Evolutionary conservation across 139 green algal genomes (phyloP).

Genomic region (Desmodesmus armatus): DNA sequence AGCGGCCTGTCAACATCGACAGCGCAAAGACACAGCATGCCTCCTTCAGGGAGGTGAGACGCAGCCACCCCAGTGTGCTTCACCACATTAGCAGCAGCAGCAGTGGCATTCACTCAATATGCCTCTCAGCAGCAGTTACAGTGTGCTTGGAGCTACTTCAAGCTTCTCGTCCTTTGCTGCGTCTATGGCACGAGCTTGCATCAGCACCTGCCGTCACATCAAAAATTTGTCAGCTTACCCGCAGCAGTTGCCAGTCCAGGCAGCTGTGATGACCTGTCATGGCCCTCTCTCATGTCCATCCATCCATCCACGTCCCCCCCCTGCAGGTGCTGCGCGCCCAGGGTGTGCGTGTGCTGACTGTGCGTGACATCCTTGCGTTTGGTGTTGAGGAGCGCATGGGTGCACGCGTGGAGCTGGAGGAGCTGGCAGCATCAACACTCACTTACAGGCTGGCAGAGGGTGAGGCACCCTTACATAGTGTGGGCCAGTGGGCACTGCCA

Average conservation of each 20-base stretch:
- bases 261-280: not conserved
- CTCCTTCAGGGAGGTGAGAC: slow-evolving; percentile 78
- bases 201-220: too few species aligned
- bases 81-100: not conserved
- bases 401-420: slow-evolving; percentile 89
- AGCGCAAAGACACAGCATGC: slow-evolving; percentile 81
- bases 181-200: too few species aligned
- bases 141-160: too few species aligned
- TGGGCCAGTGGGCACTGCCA: too few species aligned
- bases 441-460: slow-evolving; percentile 64
- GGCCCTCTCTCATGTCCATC: not conserved
- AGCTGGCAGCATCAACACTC: slow-evolving; percentile 85
- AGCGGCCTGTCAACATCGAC: slow-evolving; percentile 95
- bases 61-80: too few species aligned
- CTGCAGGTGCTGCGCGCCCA: slow-evolving; percentile 79
- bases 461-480: too few species aligned
- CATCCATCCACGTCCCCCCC: not conserved
- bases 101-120: not conserved
- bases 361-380: slow-evolving; percentile 88
- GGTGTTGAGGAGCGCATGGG: slow-evolving; percentile 81
- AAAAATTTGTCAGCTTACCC: not conserved
- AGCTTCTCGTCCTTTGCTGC: too few species aligned
- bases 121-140: too few species aligned
- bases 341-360: slow-evolving; percentile 88
- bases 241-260: not conserved